Evolutionary conservation across 225 moss, liverwort and hornwort genomes (phyloP).

Genomic region (Rhytidiadelphus loreus): DNA sequence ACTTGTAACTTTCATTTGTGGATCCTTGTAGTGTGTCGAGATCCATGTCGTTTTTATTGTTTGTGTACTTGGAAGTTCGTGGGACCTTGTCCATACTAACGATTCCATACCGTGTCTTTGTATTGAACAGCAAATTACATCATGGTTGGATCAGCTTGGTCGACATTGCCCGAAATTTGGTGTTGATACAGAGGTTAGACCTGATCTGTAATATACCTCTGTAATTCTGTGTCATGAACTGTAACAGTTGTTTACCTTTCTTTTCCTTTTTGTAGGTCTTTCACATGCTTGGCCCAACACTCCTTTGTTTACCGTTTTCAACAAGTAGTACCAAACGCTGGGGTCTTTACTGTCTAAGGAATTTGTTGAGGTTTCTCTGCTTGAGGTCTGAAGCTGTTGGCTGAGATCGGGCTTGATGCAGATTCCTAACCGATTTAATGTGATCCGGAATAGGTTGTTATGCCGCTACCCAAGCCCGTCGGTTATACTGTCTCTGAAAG

Average conservation of each 20-base stretch:
- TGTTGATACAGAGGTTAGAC: slow-evolving; percentile 71
- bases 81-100: neutral
- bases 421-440: neutral
- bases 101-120: neutral
- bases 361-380: neutral
- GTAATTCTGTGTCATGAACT: neutral
- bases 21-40: neutral
- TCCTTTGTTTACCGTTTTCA: neutral
- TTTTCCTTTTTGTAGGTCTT: neutral
- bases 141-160: slow-evolving; percentile 86
- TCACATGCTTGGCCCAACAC: neutral
- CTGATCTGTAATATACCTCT: neutral
- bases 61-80: neutral
- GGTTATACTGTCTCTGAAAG: slow-evolving; percentile 62
- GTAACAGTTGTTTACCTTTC: neutral
- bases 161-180: slow-evolving; percentile 94
- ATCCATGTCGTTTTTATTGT: neutral
- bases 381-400: neutral
- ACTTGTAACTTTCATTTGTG: neutral
- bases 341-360: neutral
- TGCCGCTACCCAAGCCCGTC: slow-evolving; percentile 81
- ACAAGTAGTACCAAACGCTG: neutral
- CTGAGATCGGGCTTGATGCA: neutral
- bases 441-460: slow-evolving; percentile 57
- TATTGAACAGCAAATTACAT: slow-evolving; percentile 55